Evolutionary conservation across 371 early-diverging fungal species (phyloP).

Genomic region (Apophysomyces elegans): DNA sequence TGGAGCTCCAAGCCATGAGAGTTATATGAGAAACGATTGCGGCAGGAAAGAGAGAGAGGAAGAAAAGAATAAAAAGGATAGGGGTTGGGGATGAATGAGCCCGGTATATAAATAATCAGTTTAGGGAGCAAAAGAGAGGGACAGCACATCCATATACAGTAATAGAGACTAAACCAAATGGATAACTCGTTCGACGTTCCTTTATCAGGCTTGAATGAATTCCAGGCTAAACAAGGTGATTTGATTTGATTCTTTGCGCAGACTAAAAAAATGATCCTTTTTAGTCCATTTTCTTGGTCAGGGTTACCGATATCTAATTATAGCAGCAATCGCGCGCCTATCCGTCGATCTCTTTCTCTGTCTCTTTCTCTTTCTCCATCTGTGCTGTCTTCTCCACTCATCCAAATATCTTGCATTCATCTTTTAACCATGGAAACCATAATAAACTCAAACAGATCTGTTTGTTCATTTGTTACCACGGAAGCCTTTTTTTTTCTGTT

Average conservation of each 20-base stretch:
- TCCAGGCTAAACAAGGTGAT: slow-evolving; percentile 8
- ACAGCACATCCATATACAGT: slow-evolving; percentile 3
- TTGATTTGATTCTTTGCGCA: slow-evolving; percentile 5
- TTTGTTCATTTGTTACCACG: too few species aligned
- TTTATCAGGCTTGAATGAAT: slow-evolving; percentile 9
- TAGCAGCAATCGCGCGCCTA: slow-evolving; percentile 8
- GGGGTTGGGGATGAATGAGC: slow-evolving; percentile 1
- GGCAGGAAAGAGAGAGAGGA: neutral
- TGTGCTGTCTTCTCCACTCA: neutral
- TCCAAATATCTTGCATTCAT: neutral
- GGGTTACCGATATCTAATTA: slow-evolving; percentile 2
- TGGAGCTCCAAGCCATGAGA: slow-evolving; percentile 5
- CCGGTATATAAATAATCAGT: slow-evolving; percentile 7
- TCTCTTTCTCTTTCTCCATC: neutral
- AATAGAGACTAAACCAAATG: slow-evolving; percentile 9
- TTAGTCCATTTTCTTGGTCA: slow-evolving; percentile 8
- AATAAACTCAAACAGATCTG: too few species aligned
- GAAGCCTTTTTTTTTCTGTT: neutral
- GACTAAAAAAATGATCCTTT: slow-evolving; percentile 3
- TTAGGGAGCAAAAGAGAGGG: neutral
- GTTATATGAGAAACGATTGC: neutral
- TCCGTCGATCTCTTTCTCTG: neutral
- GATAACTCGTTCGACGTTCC: slow-evolving; percentile 8
- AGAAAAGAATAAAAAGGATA: slow-evolving; percentile 1
- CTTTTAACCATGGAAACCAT: too few species aligned